Base-by-base conservation (phyloP, 257 asterid species). In the Nicotiana otophora region DNA sequence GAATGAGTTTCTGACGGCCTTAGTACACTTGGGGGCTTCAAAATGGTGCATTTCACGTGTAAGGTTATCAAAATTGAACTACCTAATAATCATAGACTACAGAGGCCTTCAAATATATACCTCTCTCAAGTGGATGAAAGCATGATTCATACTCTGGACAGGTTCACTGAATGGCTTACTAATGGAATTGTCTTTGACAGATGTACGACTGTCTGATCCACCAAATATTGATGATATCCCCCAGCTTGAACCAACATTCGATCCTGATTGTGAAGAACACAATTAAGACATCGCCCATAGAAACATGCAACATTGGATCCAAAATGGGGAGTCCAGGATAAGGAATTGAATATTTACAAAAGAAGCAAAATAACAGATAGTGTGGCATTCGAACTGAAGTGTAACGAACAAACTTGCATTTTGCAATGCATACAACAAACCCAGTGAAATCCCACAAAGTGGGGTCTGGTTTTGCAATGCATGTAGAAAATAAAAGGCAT, bases 181-280 rank as follows among this genome's bases (percentile, higher is more conserved):
- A 30, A 86, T 84, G 17, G 90, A 82, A 85, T 85, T 90, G 75
- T 92, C 98, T 85, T 92, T 94, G n/a, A 81, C 81, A 85, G 92
- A 81, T 51, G 88, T 11, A 48, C 97, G 96, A 83, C 85, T 86
- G 60, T 87, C 92, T 72, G 90, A 86, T 53, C 96, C 88, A 78
- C 99, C 98, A 83, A 96, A 96, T 76, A 96, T 94, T 36, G 99
- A 93, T 83, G 99, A 91, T 85, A 96, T 93, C 77, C 99, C 97
- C 98, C 99, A 96, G 78, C 84, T 76, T 30, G 99, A 93, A 84
- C 90, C 90, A 78, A 90, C 34, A 84, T 82, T 90, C 85, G 82
- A 86, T 82, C 87, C 98, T 92, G 92, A 80, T 34, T 51, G 31
- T 63, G 30, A 84, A 84, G 42, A 72, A 83, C 77, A 65, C 23